Base-by-base conservation (phyloP, 805 yeast species). In the Saturnispora silvae region DNA sequence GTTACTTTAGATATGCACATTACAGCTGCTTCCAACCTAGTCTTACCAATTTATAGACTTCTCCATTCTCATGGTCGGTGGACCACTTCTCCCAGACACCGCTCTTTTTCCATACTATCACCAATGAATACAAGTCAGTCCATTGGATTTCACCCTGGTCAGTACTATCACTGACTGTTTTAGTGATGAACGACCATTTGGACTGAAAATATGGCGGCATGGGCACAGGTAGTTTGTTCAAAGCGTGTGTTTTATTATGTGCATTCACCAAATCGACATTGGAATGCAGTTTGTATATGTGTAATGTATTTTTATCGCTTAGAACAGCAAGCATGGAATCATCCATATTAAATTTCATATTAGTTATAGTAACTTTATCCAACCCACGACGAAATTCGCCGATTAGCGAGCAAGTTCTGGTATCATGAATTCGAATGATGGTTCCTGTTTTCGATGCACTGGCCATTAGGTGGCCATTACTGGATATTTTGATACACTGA, bases 331-430 rank as follows among this genome's bases (percentile, higher is more conserved):
- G 63, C 49, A 75, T 72, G 9, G 75, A 57, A 33, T 85, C 87
- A 46, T 75, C 69, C 7, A 82, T 86, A 4, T 89, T 79, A 54
- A 89, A 86, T 37, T 76, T 76, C 79, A 92, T 77, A 6, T 92
- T 79, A 28, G 81, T 81, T 6, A 92, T 72, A 14, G 68, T 64
- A 1, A 96, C 96, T 36, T 77, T 69, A 56, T 92, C 97, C 16
- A 87, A 54, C 0, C 98, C 98, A 35, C 98, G 66, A 47, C 97
- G 66, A 50, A 87, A 87, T 54, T 85, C 96, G 51, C 70, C 79
- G n/a, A 84, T 50, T 35, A 84, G 61, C 1, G 80, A 68, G 20
- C 94, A 80, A 24, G 72, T 75, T 35, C 66, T 64, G 1, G 85
- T 72, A 4, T 84, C 76, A 51, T 79, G 85, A 3, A 84, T 65